phyloP scores from a whole-genome alignment of 2,329 filamentous ascomycete genomes.

The Fusarium succisae region DNA sequence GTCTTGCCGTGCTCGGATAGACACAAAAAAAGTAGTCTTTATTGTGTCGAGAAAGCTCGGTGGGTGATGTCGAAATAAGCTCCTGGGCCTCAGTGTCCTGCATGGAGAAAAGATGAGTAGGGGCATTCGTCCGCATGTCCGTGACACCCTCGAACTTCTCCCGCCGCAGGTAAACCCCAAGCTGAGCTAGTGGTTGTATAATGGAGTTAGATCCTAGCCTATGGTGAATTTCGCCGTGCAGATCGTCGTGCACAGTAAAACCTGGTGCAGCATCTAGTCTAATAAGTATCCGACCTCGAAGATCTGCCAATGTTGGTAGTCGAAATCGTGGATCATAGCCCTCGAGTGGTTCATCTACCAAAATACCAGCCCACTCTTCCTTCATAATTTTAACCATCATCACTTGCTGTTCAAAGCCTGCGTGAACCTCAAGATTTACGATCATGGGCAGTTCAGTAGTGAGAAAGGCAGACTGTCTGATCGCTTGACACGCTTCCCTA shows the following conservation, averaged over 20 bases:
- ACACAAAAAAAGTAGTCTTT: fast-evolving
- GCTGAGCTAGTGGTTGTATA: neutral
- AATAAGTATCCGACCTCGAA: neutral
- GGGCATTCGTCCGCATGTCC: fast-evolving
- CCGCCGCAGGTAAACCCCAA: neutral
- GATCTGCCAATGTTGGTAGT: neutral
- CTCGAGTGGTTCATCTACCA: fast-evolving
- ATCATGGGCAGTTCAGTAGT: fast-evolving
- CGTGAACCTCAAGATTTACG: fast-evolving
- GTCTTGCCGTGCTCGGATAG: fast-evolving
- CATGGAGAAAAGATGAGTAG: neutral
- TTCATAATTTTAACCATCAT: neutral
- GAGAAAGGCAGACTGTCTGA: fast-evolving
- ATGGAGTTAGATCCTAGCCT: fast-evolving
- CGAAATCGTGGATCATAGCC: neutral
- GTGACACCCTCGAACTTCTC: fast-evolving
- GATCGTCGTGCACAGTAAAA: no score
- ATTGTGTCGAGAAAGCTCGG: fast-evolving
- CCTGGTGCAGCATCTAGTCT: no score
- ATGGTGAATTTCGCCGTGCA: fast-evolving
- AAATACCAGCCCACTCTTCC: fast-evolving
- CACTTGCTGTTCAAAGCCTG: fast-evolving
- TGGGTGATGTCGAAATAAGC: fast-evolving
- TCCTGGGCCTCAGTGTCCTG: fast-evolving
- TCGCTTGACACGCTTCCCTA: neutral